Percentiles rank a stretch among this genome's conserved stretches.
These are phyloP conservation scores for Ophiostoma triangulosporum DNA, from an alignment of 2,329 filamentous ascomycete species.

Conservation along the genomic window DNA sequence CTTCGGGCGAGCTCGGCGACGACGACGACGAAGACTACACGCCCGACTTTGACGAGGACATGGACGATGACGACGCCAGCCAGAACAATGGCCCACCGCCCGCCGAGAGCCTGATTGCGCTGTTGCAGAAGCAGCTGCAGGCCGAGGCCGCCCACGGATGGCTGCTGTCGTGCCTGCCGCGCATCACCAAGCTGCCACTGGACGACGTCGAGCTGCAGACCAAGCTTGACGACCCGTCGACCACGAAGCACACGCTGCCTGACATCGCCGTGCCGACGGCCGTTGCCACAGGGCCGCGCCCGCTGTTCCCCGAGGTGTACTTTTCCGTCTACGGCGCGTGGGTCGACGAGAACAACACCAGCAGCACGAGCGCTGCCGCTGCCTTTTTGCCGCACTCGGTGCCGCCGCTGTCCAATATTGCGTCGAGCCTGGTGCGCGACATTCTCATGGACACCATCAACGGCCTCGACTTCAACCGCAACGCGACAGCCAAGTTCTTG, in stretches of 20 bases:
- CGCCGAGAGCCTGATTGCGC: constrained; percentile 55
- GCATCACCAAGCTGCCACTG: constrained; percentile 51
- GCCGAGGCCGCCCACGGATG: constrained; percentile 61
- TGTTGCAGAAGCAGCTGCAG: constrained; percentile 79
- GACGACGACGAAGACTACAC: constrained; percentile 3
- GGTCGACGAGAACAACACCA: constrained; percentile 5
- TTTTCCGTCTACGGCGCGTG: constrained; percentile 62
- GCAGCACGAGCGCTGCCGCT: constrained; percentile 21
- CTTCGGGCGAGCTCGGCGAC: not conserved
- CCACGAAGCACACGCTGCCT: constrained; percentile 66
- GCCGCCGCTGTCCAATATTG: constrained; percentile 60
- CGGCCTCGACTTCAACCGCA: constrained; percentile 82
- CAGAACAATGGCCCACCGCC: constrained; percentile 49
- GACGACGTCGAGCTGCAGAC: constrained; percentile 47
- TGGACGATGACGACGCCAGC: constrained; percentile 14
- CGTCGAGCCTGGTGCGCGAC: constrained; percentile 74
- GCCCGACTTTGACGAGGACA: not conserved
- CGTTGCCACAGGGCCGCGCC: constrained; percentile 58
- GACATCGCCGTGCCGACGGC: constrained; percentile 60
- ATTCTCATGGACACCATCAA: constrained; percentile 86
- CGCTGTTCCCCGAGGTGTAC: constrained; percentile 84
- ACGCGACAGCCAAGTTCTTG: constrained; percentile 71
- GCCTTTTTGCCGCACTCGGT: constrained; percentile 83
- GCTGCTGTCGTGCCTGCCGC: constrained; percentile 56
- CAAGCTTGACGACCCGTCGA: constrained; percentile 39